Conservation (phyloP, 116 monocot species). For the Iris pallida region DNA sequence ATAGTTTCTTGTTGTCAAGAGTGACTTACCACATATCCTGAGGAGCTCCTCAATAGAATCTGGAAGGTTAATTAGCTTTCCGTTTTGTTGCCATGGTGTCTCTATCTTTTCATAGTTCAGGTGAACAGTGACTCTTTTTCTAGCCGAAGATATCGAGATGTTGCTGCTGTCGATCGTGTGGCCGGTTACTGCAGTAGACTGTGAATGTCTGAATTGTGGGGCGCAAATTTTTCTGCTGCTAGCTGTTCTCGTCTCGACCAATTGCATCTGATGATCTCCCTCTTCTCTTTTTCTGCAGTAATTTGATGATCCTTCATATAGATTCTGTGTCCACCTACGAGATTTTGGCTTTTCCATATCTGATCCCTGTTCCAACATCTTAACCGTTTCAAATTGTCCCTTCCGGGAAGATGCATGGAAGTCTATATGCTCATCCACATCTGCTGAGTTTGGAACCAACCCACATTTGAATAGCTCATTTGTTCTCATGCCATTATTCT, state of each 20-base stretch:
- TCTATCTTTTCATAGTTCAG: slow-evolving; percentile 7
- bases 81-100: slow-evolving; percentile 12
- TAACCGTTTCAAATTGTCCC: slow-evolving; percentile 8
- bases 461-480: slow-evolving; percentile 2
- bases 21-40: slow-evolving; percentile 40
- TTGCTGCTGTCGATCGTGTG: background rate
- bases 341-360: too few species aligned
- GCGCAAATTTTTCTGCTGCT: background rate
- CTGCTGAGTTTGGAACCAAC: background rate
- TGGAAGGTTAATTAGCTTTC: slow-evolving; percentile 54
- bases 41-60: slow-evolving; percentile 52
- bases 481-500: background rate
- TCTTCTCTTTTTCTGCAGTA: background rate
- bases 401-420: background rate
- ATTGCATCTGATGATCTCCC: background rate
- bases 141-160: background rate
- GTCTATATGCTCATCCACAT: slow-evolving; percentile 5
- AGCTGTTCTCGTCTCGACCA: background rate
- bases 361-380: background rate
- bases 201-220: too few species aligned
- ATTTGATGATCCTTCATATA: background rate
- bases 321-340: too few species aligned
- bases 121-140: slow-evolving; percentile 52
- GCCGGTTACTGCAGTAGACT: background rate
- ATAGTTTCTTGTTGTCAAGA: background rate